Base-by-base conservation (phyloP, 2,329 filamentous ascomycete genomes). In the Madurella mycetomatis region DNA sequence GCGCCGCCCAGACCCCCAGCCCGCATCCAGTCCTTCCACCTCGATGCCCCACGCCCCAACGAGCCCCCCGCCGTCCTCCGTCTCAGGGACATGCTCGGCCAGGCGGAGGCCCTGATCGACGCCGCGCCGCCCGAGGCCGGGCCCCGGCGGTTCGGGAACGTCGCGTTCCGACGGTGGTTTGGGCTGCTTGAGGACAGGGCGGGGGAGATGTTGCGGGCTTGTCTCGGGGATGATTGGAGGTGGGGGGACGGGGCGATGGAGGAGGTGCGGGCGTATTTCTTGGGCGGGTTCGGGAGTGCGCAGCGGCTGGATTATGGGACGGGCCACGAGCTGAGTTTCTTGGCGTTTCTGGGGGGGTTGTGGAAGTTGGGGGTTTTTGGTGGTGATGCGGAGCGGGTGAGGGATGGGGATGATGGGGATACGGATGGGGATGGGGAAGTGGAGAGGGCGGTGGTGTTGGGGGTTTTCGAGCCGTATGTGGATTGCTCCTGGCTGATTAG, bases 301-400 rank as follows among this genome's bases (percentile, higher is more conserved):
- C 90, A 96, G 65, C 78, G 94, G 51, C 76, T 99, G 25, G 94
- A 99, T 72, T 99, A 96, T 67, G 94, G 94, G 1, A 97, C 94
- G 0, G 94, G 94, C 0, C 94, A 99, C 69, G 94, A 99, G 67
- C 75, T 99, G 49, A 96, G 89, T 71, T 99, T 99, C 65, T 70
- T 97, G 8, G 92, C 94, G 1, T 99, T 99, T 59, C 69, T 99
- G 5, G 92, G 85, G 4, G 86, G 88, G 56, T 76, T 99, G 5
- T 99, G 92, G 92, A 96, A 96, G 70, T 76, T 99, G 2, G 85
- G 87, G 43, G 86, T 81, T 15, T 97, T 99, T 67, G 73, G 78
- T 2, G 74, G 81, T n/a, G 80, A 77, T 1, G 63, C 67, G 7
- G 54, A 32, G 12, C 37, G 37, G 37, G 4, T 30, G 8, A 58